phyloP scores from a whole-genome alignment of 2,329 filamentous ascomycete species.

The Aspergillus sp. region DNA sequence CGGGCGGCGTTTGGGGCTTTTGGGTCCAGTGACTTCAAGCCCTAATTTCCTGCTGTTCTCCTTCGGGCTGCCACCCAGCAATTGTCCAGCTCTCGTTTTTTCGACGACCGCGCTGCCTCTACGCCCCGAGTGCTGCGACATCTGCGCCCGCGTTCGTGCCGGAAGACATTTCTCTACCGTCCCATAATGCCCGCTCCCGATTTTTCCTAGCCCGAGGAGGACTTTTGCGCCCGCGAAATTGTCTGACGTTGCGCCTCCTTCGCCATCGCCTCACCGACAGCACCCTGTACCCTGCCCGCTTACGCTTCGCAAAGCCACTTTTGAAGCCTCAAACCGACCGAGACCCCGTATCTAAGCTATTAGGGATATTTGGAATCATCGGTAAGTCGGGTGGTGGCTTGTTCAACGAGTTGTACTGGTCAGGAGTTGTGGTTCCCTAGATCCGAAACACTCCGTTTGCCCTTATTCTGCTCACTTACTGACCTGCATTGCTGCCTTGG shows the following conservation, averaged over 20 bases:
- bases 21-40: slow-evolving; percentile 35
- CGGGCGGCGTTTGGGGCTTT: slow-evolving; percentile 27
- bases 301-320: background rate
- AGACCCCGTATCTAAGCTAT: background rate
- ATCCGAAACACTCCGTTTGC: slow-evolving; percentile 8
- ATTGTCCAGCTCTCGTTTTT: background rate
- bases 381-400: slow-evolving; percentile 5
- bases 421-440: slow-evolving; percentile 13
- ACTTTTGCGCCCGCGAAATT: slow-evolving; percentile 17
- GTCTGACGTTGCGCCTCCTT: slow-evolving; percentile 18
- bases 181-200: slow-evolving; percentile 12
- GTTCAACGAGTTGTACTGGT: slow-evolving; percentile 1
- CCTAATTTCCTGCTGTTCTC: slow-evolving; percentile 37
- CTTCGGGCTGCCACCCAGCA: slow-evolving; percentile 18
- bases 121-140: slow-evolving; percentile 1
- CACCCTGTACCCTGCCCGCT: slow-evolving; percentile 12
- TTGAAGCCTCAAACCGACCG: background rate
- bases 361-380: background rate
- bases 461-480: slow-evolving; percentile 9
- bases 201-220: slow-evolving; percentile 14
- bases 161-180: slow-evolving; percentile 9
- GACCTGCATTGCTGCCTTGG: background rate
- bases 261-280: slow-evolving; percentile 21
- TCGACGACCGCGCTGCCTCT: slow-evolving; percentile 4
- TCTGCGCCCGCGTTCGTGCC: slow-evolving; percentile 8